These are phyloP conservation scores for Mycena pura DNA, from an alignment of 768 basidiomycete genomes.

Conservation along the genomic window DNA sequence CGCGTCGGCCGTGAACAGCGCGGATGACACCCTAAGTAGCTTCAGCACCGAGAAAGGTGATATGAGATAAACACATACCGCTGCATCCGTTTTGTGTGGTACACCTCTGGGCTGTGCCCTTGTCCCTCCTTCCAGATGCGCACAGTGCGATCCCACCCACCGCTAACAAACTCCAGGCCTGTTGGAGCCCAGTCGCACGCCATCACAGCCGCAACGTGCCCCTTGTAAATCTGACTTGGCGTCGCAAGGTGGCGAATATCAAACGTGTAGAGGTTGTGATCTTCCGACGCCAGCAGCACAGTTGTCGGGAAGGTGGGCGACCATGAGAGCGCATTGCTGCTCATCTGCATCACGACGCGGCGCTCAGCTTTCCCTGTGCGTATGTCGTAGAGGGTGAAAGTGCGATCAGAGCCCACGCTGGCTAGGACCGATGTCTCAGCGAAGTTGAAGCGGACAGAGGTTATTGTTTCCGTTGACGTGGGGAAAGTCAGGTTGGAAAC, in stretches of 20 bases:
- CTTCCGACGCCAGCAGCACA: conserved; percentile 94
- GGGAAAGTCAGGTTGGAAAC: conserved; percentile 89
- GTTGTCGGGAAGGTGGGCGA: conserved; percentile 95
- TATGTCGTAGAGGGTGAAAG: conserved; percentile 96
- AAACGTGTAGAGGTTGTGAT: conserved; percentile 98
- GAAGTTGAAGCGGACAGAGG: conserved; percentile 89
- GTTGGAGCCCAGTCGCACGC: conserved; percentile 98
- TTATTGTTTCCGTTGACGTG: conserved; percentile 87
- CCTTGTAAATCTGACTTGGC: conserved; percentile 95
- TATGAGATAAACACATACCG: conserved; percentile 60
- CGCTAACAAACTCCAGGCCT: conserved; percentile 93
- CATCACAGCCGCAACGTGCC: conserved; percentile 96
- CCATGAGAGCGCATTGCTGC: conserved; percentile 90
- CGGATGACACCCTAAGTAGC: conserved; percentile 77
- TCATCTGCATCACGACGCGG: conserved; percentile 93
- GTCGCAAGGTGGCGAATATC: conserved; percentile 85
- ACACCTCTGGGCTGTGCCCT: conserved; percentile 85
- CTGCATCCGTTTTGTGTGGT: conserved; percentile 99
- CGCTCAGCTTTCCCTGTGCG: conserved; percentile 96
- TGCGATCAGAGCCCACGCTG: conserved; percentile 92
- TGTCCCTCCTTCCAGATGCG: conserved; percentile 91
- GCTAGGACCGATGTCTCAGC: conserved; percentile 95
- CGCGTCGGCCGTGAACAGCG: conserved; percentile 88
- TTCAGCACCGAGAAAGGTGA: too few relatives aligned
- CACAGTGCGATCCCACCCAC: conserved; percentile 95